Evolutionary conservation across 2,329 filamentous ascomycete species (phyloP).

Genomic region (Colletotrichum lini): DNA sequence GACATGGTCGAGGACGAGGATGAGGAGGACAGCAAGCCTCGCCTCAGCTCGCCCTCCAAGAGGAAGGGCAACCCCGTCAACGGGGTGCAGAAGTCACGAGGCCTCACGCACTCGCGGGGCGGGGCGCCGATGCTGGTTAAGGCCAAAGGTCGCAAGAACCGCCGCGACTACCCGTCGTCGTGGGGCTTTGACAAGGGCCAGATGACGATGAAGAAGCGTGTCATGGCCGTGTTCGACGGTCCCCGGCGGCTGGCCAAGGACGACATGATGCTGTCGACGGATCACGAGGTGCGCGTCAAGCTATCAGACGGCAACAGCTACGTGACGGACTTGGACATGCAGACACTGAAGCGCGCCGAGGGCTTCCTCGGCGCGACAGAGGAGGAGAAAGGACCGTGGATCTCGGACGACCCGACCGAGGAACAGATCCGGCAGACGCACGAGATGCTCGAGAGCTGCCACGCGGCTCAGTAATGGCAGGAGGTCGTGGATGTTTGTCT

Average conservation of each 20-base stretch:
- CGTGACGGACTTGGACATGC: conserved; percentile 92
- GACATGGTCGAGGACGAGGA: conserved; percentile 65
- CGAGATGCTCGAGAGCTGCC: conserved; percentile 57
- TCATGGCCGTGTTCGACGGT: conserved; percentile 93
- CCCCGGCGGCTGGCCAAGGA: conserved; percentile 92
- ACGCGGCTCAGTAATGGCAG: conserved; percentile 42
- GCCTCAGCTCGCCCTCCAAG: conserved; percentile 61
- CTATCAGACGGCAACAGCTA: conserved; percentile 83
- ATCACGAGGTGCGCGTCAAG: conserved; percentile 92
- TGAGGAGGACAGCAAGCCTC: conserved; percentile 65
- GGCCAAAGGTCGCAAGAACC: conserved; percentile 84
- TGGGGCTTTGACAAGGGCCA: conserved; percentile 94
- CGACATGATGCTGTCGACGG: conserved; percentile 97
- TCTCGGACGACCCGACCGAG: conserved; percentile 78
- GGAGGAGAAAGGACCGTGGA: conserved; percentile 90
- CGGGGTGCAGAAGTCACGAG: conserved; percentile 76
- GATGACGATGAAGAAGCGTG: conserved; percentile 99
- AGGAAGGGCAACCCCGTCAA: conserved; percentile 69
- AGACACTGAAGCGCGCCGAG: conserved; percentile 89
- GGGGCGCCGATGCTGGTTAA: conserved; percentile 72
- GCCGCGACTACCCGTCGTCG: conserved; percentile 91
- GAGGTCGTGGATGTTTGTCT: neutral
- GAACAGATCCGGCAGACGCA: conserved; percentile 74
- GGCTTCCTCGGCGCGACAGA: conserved; percentile 84
- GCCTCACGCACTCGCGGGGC: conserved; percentile 83